phyloP scores from a whole-genome alignment of 2,329 filamentous ascomycete genomes.

The Calonectria multiphialidica region DNA sequence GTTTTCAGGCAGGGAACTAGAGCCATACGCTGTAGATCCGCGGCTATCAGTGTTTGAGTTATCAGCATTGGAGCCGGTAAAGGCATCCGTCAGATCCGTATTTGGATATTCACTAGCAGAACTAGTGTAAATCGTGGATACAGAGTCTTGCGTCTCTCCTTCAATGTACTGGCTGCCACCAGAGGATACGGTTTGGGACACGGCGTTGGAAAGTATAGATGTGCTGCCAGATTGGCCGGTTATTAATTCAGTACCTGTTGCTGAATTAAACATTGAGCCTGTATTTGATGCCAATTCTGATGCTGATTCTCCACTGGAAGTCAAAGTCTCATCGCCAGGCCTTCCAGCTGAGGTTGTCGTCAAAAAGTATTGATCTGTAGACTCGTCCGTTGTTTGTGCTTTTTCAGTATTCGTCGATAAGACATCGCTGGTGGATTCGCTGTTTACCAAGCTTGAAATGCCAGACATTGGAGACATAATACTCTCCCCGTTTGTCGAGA shows the following conservation, averaged over 20 bases:
- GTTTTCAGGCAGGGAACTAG: not conserved
- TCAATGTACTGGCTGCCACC: no score
- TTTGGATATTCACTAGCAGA: no score
- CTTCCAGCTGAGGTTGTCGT: not conserved
- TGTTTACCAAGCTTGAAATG: not conserved
- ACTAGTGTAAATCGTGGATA: no score
- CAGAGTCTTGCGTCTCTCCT: no score
- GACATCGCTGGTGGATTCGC: no score
- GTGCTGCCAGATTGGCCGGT: no score
- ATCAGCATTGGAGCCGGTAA: no score
- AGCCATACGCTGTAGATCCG: no score
- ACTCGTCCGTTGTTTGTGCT: not conserved
- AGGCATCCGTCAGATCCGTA: no score
- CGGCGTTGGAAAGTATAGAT: no score
- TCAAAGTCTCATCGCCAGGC: not conserved
- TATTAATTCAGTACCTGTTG: not conserved
- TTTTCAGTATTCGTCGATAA: not conserved
- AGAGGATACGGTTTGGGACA: no score
- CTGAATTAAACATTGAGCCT: not conserved
- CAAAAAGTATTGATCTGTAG: not conserved
- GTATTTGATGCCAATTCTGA: not conserved
- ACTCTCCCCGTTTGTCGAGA: not conserved
- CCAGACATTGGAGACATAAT: not conserved
- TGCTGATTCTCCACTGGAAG: not conserved
- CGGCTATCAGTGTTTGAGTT: no score